These are phyloP conservation scores for Epichloe elymi DNA, from an alignment of 2,329 filamentous ascomycete genomes.

Conservation along the genomic window DNA sequence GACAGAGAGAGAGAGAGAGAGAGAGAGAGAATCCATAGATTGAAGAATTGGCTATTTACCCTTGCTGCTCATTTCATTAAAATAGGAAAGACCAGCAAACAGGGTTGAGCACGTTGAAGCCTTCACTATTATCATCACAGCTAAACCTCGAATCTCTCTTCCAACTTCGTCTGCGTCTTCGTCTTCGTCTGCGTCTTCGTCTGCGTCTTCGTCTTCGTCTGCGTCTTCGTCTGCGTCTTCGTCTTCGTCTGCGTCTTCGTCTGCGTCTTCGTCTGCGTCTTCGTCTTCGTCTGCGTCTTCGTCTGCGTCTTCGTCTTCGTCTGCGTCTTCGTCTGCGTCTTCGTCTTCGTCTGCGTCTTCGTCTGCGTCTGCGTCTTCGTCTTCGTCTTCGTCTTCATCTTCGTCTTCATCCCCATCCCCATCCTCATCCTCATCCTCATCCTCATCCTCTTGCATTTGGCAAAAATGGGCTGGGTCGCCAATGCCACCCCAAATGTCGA, in stretches of 20 bases:
- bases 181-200: not conserved
- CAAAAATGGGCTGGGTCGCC: constrained; percentile 35
- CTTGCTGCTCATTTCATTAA: not conserved
- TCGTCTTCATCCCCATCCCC: no score
- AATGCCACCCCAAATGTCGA: constrained; percentile 35
- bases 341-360: not conserved
- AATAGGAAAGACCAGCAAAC: not conserved
- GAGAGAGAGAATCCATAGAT: no score
- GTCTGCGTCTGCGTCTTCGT: no score
- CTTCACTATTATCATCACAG: not conserved
- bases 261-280: not conserved
- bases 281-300: not conserved
- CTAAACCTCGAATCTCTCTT: not conserved
- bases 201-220: not conserved
- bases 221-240: not conserved
- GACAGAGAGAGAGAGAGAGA: no score
- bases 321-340: no score
- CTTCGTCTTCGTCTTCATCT: no score
- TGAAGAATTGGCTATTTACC: no score
- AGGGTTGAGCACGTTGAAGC: not conserved
- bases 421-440: not conserved
- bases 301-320: not conserved
- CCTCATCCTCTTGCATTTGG: not conserved
- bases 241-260: no score
- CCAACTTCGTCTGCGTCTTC: not conserved